Base-by-base conservation (phyloP, 2,329 filamentous ascomycete species). In the Tricladium varicosporioides region DNA sequence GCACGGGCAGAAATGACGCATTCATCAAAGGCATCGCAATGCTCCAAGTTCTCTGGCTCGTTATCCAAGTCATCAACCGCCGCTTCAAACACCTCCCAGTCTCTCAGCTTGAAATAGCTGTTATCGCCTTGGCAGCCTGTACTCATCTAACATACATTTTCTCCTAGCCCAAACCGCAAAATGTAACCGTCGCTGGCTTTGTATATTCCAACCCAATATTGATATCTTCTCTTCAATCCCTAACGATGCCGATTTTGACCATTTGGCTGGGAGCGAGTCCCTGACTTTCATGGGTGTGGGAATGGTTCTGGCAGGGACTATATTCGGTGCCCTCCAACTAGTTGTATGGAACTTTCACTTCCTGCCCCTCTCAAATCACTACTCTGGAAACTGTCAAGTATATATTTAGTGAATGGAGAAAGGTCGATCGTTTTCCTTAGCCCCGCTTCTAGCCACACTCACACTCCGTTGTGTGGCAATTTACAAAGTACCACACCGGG, bases 1-100 rank as follows among this genome's bases (percentile, higher is more conserved):
- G 61, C 1, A 75, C 78, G 59, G 79, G 79, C 0, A 71, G 70
- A 5, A 74, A 71, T 16, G 68, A 64, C 36, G n/a, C 16, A 10
- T 51, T 64, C n/a, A 15, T 56, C 4, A 42, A 44, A 8, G 27
- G 40, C 2, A 53, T 60, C 1, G 48, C 57, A 9, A 36, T 60
- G 13, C 33, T 46, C 1, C 62, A 64, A 43, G 56, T 62, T 4
- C 5, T 42, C 9, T 64, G 62, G 59, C 52, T 56, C 9, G 19
- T 49, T 8, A 32, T 55, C 16, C 49, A 60, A 54, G 27, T 57
- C 11, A 31, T 50, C 36, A 7, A 47, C 15, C 46, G 57, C 46
- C 11, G 14, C 36, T 8, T 18, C 31, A 15, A 44, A 15, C 10
- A 32, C 3, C 48, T 60, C 11, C 27, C 58, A 8, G 54, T 60